Evolutionary conservation across 352 stramenopile genomes (phyloP).

Genomic region (Discostella stelligera): DNA sequence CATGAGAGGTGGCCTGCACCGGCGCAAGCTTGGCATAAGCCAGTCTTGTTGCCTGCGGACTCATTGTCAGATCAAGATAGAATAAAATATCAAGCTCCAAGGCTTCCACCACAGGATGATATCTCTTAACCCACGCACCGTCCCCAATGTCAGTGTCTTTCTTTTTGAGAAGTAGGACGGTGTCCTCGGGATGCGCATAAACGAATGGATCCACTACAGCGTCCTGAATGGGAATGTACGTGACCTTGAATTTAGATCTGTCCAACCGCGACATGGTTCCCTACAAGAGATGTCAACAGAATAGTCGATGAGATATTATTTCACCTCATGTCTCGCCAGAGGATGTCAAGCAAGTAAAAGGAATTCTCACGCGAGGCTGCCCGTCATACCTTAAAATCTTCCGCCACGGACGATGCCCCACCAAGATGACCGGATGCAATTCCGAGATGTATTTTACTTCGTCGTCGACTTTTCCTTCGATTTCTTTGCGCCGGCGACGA

Average conservation of each 20-base stretch:
- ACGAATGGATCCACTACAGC: slow-evolving; percentile 12
- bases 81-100: slow-evolving; percentile 42
- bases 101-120: slow-evolving; percentile 8
- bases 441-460: slow-evolving; percentile 31
- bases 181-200: background rate
- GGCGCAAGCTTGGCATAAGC: slow-evolving; percentile 30
- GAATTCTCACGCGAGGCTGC: no score
- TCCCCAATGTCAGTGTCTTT: slow-evolving; percentile 1
- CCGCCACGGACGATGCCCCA: slow-evolving; percentile 20
- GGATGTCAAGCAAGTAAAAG: no score
- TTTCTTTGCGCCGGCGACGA: no score
- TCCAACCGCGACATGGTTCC: slow-evolving; percentile 35
- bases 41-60: slow-evolving; percentile 11
- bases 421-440: slow-evolving; percentile 15
- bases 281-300: no score
- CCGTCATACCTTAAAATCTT: slow-evolving; percentile 36
- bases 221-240: slow-evolving; percentile 14
- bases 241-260: slow-evolving; percentile 35
- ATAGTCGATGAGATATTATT: no score
- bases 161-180: slow-evolving; percentile 5
- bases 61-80: slow-evolving; percentile 46
- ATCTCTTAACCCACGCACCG: slow-evolving; percentile 26
- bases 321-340: no score
- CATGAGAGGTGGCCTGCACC: slow-evolving; percentile 33
- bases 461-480: background rate